Evolutionary conservation across 352 stramenopile species (phyloP).

Genomic region (Paralagenidium karlingii): DNA sequence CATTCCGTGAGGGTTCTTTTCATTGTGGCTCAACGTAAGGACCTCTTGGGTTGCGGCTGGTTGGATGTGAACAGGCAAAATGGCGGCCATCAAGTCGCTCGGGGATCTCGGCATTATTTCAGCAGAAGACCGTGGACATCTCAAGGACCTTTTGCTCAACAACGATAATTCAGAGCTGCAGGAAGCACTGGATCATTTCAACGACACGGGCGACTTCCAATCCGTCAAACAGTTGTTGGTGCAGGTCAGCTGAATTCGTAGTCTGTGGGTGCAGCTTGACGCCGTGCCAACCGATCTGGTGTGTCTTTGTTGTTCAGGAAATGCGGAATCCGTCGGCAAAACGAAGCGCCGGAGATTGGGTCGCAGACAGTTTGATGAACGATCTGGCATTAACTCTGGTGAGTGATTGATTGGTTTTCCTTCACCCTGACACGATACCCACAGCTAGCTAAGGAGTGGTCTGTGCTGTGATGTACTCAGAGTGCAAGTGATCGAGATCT

Average conservation of each 20-base stretch:
- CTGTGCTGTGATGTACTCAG: constrained; percentile 1
- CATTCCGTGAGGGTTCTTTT: background rate
- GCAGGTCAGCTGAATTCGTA: no score
- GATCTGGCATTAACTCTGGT: constrained; percentile 54
- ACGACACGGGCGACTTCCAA: constrained; percentile 67
- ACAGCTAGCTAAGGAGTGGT: background rate
- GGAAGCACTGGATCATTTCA: constrained; percentile 61
- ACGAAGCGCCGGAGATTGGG: constrained; percentile 53
- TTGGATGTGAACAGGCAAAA: constrained; percentile 23
- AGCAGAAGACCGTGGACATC: constrained; percentile 42
- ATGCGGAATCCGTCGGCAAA: constrained; percentile 50
- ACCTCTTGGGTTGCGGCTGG: no score
- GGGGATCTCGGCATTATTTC: constrained; percentile 61
- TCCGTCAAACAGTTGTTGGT: constrained; percentile 51
- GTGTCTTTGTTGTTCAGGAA: no score
- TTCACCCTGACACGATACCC: background rate
- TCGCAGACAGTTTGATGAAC: constrained; percentile 66
- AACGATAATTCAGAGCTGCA: constrained; percentile 63
- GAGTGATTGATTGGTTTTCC: background rate
- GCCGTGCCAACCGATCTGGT: no score
- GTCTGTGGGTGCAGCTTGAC: no score
- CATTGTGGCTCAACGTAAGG: no score
- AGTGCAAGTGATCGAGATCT: constrained; percentile 3
- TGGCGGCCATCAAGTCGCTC: constrained; percentile 72
- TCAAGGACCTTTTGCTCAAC: constrained; percentile 72